phyloP scores from a whole-genome alignment of 805 yeast genomes.

The Henningerozyma blattae region DNA sequence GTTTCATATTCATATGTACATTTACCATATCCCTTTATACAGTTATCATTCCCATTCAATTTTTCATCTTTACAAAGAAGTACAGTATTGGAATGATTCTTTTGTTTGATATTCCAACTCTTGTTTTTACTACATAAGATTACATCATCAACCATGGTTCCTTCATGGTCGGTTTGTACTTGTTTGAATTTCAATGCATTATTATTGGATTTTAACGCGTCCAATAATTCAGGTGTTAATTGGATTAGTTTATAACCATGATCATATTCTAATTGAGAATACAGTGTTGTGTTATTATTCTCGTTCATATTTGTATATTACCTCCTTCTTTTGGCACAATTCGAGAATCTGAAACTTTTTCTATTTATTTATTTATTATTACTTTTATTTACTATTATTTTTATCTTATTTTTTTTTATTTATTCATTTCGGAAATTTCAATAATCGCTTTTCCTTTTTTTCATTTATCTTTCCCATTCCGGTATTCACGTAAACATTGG shows the following conservation, averaged over 20 bases:
- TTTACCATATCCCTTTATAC: slow-evolving; percentile 14
- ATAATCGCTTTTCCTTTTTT: too few species aligned
- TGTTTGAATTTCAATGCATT: slow-evolving; percentile 18
- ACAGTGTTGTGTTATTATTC: too few species aligned
- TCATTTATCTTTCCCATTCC: too few species aligned
- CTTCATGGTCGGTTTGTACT: slow-evolving; percentile 23
- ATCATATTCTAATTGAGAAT: slow-evolving; percentile 14
- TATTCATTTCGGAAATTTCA: too few species aligned
- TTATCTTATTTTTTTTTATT: too few species aligned
- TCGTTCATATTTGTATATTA: too few species aligned
- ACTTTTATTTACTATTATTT: too few species aligned
- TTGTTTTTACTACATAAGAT: slow-evolving; percentile 46
- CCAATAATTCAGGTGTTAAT: slow-evolving; percentile 37
- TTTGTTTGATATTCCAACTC: slow-evolving; percentile 60
- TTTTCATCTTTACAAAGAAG: slow-evolving; percentile 31
- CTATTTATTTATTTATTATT: too few species aligned
- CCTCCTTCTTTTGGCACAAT: too few species aligned
- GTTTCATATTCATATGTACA: slow-evolving; percentile 28
- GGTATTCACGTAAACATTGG: too few species aligned
- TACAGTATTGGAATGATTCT: slow-evolving; percentile 83
- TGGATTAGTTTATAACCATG: slow-evolving; percentile 38
- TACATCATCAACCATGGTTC: too few species aligned
- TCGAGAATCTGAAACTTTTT: too few species aligned
- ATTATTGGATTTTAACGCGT: slow-evolving; percentile 18
- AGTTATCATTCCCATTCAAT: background rate